These are phyloP conservation scores for Naganishia friedmannii DNA, from an alignment of 768 basidiomycete genomes.

Conservation along the genomic window DNA sequence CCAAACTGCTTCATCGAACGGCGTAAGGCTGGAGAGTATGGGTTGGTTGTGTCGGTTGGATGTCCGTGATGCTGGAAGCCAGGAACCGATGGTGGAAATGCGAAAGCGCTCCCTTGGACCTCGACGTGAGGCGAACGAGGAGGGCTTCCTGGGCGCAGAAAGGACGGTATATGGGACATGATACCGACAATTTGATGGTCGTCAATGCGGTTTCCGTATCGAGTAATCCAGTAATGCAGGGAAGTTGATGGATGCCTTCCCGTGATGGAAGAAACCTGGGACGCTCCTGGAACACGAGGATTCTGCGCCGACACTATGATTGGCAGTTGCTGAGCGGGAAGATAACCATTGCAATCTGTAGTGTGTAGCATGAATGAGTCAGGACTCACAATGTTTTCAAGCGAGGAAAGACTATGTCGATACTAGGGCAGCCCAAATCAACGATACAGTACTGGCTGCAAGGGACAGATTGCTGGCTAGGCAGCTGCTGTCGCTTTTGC, in stretches of 20 bases:
- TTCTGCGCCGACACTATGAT: not conserved
- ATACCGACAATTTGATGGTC: not conserved
- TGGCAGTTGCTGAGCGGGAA: too few relatives aligned
- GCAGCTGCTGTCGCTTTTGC: too few relatives aligned
- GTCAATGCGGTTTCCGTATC: too few relatives aligned
- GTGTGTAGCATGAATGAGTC: too few relatives aligned
- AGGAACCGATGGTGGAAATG: slow-evolving; percentile 20
- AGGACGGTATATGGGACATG: not conserved
- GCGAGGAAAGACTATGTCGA: too few relatives aligned
- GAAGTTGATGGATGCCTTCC: too few relatives aligned
- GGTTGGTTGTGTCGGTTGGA: slow-evolving; percentile 9
- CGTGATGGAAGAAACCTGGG: not conserved
- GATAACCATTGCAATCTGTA: too few relatives aligned
- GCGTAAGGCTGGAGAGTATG: slow-evolving; percentile 27
- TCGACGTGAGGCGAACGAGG: slow-evolving; percentile 38
- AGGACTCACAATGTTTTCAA: too few relatives aligned
- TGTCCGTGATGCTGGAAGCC: slow-evolving; percentile 12
- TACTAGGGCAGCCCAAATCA: too few relatives aligned
- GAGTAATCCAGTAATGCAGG: too few relatives aligned
- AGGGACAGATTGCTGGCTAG: too few relatives aligned
- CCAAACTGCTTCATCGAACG: not conserved
- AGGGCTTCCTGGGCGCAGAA: slow-evolving; percentile 27
- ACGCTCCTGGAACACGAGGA: not conserved
- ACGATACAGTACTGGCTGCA: too few relatives aligned
- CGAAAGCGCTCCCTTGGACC: slow-evolving; percentile 1